These are phyloP conservation scores for Chytriomyces sp. DNA, from an alignment of 192 early-diverging fungal species.

Conservation along the genomic window DNA sequence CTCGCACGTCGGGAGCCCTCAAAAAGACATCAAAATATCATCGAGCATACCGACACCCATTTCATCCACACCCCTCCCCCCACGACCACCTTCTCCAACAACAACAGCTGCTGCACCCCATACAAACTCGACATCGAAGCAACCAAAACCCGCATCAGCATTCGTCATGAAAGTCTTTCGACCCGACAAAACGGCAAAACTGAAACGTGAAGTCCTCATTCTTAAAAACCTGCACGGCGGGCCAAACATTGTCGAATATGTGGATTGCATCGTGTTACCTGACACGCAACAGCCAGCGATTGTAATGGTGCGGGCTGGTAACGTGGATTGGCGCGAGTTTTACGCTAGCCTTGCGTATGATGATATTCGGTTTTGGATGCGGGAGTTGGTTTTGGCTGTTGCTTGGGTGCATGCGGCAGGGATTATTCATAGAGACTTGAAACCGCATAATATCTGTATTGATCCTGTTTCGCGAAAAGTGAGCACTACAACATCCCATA, in stretches of 20 bases:
- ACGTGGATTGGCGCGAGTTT: constrained; percentile 45
- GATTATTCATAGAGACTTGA: constrained; percentile 61
- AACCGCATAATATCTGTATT: constrained; percentile 59
- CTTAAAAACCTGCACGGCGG: constrained; percentile 46
- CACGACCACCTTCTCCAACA: neutral
- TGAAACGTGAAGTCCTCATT: constrained; percentile 51
- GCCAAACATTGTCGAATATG: constrained; percentile 47
- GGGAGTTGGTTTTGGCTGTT: constrained; percentile 42
- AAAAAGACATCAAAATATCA: neutral
- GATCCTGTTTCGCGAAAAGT: constrained; percentile 33
- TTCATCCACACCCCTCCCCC: neutral
- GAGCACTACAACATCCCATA: neutral
- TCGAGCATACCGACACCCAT: neutral
- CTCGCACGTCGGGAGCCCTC: neutral
- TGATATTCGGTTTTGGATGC: constrained; percentile 40
- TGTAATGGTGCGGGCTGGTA: constrained; percentile 33
- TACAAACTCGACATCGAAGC: neutral
- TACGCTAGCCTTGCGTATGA: constrained; percentile 40
- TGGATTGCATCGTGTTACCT: constrained; percentile 18
- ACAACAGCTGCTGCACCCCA: neutral
- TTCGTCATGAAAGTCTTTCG: constrained; percentile 47
- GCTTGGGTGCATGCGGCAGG: constrained; percentile 47
- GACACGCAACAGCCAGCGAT: constrained; percentile 38
- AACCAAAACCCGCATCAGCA: neutral
- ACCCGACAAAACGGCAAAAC: constrained; percentile 35